A percentile compares a stretch with the other conserved stretches of the same genome.
Evolutionary conservation across 169 alveolate genomes (phyloP).

Genomic region (Perkinsus olseni): DNA sequence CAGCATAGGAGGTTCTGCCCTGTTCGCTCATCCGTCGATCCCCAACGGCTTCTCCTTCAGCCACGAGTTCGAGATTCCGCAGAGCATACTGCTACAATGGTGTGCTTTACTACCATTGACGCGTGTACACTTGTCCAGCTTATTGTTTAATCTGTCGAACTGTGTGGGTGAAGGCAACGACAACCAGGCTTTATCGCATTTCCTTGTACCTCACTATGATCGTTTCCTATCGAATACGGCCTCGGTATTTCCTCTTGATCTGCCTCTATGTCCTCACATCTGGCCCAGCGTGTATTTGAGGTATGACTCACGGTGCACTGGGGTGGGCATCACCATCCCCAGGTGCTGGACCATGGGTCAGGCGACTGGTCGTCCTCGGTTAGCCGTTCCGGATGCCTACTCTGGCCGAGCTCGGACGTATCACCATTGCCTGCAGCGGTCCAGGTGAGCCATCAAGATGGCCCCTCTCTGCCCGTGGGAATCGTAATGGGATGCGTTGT

Average conservation of each 20-base stretch:
- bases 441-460: neutral
- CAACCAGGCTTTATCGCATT: too few relatives aligned
- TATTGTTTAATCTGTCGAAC: neutral
- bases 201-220: too few relatives aligned
- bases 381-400: neutral
- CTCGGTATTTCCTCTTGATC: too few relatives aligned
- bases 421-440: neutral
- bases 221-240: too few relatives aligned
- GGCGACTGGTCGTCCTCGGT: neutral
- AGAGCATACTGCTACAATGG: neutral
- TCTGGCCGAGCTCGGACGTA: neutral
- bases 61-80: neutral
- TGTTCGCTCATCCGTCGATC: neutral
- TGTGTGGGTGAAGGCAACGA: neutral
- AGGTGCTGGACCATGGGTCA: neutral
- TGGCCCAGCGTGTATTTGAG: neutral
- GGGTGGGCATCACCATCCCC: neutral
- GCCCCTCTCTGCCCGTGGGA: too few relatives aligned
- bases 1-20: neutral
- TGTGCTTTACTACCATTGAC: neutral
- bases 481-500: too few relatives aligned
- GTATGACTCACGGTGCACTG: neutral
- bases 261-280: too few relatives aligned
- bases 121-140: neutral
- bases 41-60: neutral